These are phyloP conservation scores for Glycine latifolia DNA, from an alignment of 306 rosid genomes.

Conservation along the genomic window DNA sequence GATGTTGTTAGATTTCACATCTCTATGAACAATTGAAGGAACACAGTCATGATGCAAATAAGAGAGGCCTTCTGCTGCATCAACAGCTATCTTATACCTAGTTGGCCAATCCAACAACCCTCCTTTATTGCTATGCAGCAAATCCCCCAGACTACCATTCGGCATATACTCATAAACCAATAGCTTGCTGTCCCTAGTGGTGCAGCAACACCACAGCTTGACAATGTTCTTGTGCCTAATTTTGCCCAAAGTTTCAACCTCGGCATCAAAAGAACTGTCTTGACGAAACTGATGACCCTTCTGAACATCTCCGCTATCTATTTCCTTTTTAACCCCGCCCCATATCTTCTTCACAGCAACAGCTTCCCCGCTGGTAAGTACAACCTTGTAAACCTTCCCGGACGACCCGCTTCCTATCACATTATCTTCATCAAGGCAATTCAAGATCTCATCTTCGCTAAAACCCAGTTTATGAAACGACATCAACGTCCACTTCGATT, in stretches of 20 bases:
- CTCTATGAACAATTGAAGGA: slow-evolving; percentile 93
- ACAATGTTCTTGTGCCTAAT: slow-evolving; percentile 97
- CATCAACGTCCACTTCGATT: slow-evolving; percentile 84
- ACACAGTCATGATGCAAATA: slow-evolving; percentile 96
- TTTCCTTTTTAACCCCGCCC: slow-evolving; percentile 55
- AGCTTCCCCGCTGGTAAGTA: slow-evolving; percentile 67
- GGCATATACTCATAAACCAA: slow-evolving; percentile 98
- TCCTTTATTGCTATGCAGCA: slow-evolving; percentile 81
- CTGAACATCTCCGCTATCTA: slow-evolving; percentile 62
- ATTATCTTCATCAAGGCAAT: slow-evolving; percentile 85
- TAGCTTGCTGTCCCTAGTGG: slow-evolving; percentile 81
- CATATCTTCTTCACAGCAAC: slow-evolving; percentile 92
- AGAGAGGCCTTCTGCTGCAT: slow-evolving; percentile 95
- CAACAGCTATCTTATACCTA: slow-evolving; percentile 83
- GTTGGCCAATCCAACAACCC: slow-evolving; percentile 93
- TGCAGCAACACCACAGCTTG: slow-evolving; percentile 95
- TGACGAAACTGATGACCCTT: slow-evolving; percentile 57
- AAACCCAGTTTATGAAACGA: slow-evolving; percentile 96
- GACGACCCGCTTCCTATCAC: slow-evolving; percentile 89
- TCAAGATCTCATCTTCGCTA: slow-evolving; percentile 85
- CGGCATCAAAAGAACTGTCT: slow-evolving; percentile 80
- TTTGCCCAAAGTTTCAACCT: slow-evolving; percentile 86
- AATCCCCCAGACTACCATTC: slow-evolving; percentile 90
- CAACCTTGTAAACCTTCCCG: slow-evolving; percentile 92
- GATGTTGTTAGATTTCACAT: slow-evolving; percentile 89